Evolutionary conservation across 495 filamentous ascomycete species (phyloP).

Genomic region (Cercophora newfieldiana): DNA sequence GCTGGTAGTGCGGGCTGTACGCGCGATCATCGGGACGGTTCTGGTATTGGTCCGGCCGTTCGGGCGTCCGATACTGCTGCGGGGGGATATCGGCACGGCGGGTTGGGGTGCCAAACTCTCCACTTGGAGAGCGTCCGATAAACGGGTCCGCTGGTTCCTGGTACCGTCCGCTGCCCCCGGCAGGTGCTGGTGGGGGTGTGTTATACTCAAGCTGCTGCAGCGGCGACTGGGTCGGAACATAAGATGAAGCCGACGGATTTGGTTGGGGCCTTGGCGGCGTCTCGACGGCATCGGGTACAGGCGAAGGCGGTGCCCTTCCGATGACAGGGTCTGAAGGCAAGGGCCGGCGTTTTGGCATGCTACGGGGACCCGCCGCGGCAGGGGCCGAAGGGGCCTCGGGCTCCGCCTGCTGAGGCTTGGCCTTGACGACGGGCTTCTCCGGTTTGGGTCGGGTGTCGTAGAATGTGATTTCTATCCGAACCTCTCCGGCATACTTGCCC

Average conservation of each 20-base stretch:
- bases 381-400: constrained; percentile 30
- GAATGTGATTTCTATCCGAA: constrained; percentile 93
- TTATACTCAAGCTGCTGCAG: constrained; percentile 47
- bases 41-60: constrained; percentile 36
- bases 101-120: constrained; percentile 31
- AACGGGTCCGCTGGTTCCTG: constrained; percentile 38
- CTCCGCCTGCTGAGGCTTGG: constrained; percentile 36
- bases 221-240: constrained; percentile 42
- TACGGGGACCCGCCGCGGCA: constrained; percentile 44
- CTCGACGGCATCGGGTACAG: constrained; percentile 40
- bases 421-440: constrained; percentile 59
- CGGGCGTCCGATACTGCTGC: constrained; percentile 35
- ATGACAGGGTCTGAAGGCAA: constrained; percentile 71
- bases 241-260: constrained; percentile 28
- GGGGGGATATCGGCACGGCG: constrained; percentile 29
- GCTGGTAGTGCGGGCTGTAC: constrained; percentile 27
- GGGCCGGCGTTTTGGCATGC: constrained; percentile 67
- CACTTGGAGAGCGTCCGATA: constrained; percentile 25
- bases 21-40: constrained; percentile 32
- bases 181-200: constrained; percentile 32
- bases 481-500: constrained; percentile 92
- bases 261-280: constrained; percentile 44
- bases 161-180: constrained; percentile 28
- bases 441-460: constrained; percentile 86
- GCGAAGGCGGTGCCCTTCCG: constrained; percentile 42